phyloP scores from a whole-genome alignment of 2,329 filamentous ascomycete genomes.

The Paraphaeosphaeria sporulosa region DNA sequence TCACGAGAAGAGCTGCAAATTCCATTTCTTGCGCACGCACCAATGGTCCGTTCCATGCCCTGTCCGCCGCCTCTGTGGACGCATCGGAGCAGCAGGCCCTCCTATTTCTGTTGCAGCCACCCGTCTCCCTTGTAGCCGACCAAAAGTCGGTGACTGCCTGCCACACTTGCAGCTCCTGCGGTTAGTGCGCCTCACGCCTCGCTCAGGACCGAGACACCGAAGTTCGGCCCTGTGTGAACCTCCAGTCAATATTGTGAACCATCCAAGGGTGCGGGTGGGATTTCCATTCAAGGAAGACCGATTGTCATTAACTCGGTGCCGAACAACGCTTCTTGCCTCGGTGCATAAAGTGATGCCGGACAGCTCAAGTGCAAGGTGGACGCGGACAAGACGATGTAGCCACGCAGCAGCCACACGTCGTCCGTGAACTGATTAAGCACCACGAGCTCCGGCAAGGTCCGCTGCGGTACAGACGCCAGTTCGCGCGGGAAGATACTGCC shows the following conservation, averaged over 20 bases:
- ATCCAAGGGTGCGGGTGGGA: neutral
- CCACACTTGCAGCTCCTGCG: conserved; percentile 12
- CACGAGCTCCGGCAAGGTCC: neutral
- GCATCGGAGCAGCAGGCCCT: conserved; percentile 5
- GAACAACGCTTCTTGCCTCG: neutral
- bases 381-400: neutral
- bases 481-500: neutral
- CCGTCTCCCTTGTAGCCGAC: conserved; percentile 16
- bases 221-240: conserved; percentile 3
- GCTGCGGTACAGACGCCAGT: neutral
- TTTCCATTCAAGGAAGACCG: neutral
- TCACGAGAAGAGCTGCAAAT: conserved; percentile 4
- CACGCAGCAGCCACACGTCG: conserved; percentile 8
- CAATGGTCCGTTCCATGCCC: neutral
- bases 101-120: conserved; percentile 21
- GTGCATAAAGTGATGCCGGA: neutral
- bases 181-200: conserved; percentile 22
- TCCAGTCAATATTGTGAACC: neutral
- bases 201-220: conserved; percentile 1
- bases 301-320: too few relatives aligned
- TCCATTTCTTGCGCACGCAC: neutral
- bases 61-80: neutral
- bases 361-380: neutral
- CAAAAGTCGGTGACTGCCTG: conserved; percentile 36
- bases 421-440: neutral